Evolutionary conservation across 2,329 filamentous ascomycete species (phyloP), one percentile per base, ranked within the genome.

Genomic region (Pestalotiopsis sp.): DNA sequence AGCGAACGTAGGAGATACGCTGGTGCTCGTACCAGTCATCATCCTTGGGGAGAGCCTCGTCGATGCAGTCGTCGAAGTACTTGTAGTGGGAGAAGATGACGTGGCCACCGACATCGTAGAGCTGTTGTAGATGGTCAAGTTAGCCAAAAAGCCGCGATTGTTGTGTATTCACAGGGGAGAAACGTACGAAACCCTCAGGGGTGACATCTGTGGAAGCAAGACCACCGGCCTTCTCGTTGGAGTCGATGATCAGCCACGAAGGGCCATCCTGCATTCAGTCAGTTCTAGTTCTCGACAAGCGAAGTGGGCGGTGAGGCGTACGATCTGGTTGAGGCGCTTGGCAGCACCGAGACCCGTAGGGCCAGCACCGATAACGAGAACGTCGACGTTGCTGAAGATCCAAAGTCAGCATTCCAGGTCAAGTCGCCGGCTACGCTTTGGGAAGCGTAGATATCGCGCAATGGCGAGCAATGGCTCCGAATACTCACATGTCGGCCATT

Each of bases 61-160:
- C 89, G 79, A 99, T 91, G 86, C 93, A 97, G 86, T 99, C 96
- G 84, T 99, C 96, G 81, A 99, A 99, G 90, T 99, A 99, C 86
- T 98, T 98, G 92, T 99, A 99, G 89, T 98, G 94, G 75, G 94
- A 98, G 89, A 98, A 98, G 85, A 98, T 98, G 83, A 98, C 94
- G 84, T 98, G 94, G 76, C 94, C 94, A 80, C 94, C 94, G 76
- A 99, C 96, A 84, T 99, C 96, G 88, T 98, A 99, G 76, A 99
- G 89, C 95, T 97, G 78, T 13, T 39, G 17, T 59, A 57, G 56
- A 38, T 40, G 35, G 9, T 20, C 13, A 35, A 13, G 20, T 61
- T 61, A 61, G 58, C 58, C 58, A 59, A 39, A 20, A 22, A 35
- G 10, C 13, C 38, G 13, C 44, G 44, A 9, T 9, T 5, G 10